These are phyloP conservation scores for Pythium angustatum DNA, from an alignment of 352 stramenopile species.

Conservation along the genomic window DNA sequence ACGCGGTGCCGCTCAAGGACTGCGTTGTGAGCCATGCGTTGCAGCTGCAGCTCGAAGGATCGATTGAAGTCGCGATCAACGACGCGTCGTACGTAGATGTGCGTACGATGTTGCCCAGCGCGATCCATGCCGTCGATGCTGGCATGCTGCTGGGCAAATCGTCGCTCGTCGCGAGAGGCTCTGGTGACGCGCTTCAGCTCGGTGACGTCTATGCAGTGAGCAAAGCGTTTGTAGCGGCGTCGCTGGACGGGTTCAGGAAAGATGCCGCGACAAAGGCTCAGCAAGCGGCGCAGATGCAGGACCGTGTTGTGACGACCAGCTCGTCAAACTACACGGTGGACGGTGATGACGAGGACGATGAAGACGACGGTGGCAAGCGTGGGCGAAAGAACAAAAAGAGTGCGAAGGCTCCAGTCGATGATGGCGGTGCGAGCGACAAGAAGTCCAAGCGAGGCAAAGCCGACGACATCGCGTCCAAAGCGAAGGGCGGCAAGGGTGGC, in stretches of 20 bases:
- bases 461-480: slow-evolving; percentile 33
- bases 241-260: slow-evolving; percentile 47
- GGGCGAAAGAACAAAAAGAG: slow-evolving; percentile 37
- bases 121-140: slow-evolving; percentile 45
- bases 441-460: slow-evolving; percentile 53
- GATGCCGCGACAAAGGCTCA: slow-evolving; percentile 50
- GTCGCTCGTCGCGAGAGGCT: slow-evolving; percentile 31
- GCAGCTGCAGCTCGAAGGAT: slow-evolving; percentile 67
- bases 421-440: slow-evolving; percentile 17
- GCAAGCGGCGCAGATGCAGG: slow-evolving; percentile 37
- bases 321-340: slow-evolving; percentile 27
- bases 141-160: slow-evolving; percentile 55
- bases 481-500: slow-evolving; percentile 33
- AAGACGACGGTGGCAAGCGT: slow-evolving; percentile 42
- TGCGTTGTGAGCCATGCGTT: slow-evolving; percentile 64
- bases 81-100: slow-evolving; percentile 69
- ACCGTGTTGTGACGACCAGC: slow-evolving; percentile 15
- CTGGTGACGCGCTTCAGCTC: slow-evolving; percentile 49
- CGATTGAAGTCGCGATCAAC: slow-evolving; percentile 70
- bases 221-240: slow-evolving; percentile 49
- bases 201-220: slow-evolving; percentile 64
- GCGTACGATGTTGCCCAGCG: slow-evolving; percentile 59
- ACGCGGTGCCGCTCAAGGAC: slow-evolving; percentile 65
- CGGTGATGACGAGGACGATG: slow-evolving; percentile 40
- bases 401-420: slow-evolving; percentile 15